phyloP scores from a whole-genome alignment of 345 rosid species.

The Euphorbia pulcherrima region DNA sequence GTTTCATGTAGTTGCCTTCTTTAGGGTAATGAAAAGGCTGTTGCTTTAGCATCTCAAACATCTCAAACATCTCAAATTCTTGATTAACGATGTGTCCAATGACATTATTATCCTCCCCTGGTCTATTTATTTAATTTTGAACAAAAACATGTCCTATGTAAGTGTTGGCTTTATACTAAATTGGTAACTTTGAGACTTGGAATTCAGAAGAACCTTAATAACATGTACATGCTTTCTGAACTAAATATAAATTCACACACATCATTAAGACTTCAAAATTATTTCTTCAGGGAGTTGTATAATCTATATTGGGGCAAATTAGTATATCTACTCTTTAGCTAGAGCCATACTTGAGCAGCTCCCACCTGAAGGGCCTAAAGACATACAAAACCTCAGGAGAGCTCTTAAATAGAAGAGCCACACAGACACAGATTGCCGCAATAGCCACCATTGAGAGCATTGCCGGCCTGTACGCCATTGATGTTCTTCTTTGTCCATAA shows the following conservation, averaged over 20 bases:
- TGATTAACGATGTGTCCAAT: not conserved
- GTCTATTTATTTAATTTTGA: too few species aligned
- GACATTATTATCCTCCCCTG: not conserved
- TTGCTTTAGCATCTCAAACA: constrained; percentile 50
- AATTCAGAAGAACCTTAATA: not conserved
- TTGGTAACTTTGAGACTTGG: not conserved
- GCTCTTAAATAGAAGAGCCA: constrained; percentile 91
- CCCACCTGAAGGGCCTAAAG: constrained; percentile 97
- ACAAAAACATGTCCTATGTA: too few species aligned
- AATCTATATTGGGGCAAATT: constrained; percentile 4
- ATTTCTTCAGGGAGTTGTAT: not conserved
- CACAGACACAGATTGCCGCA: constrained; percentile 94
- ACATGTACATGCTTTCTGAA: constrained; percentile 5
- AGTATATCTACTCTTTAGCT: constrained; percentile 33
- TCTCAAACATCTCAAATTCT: constrained; percentile 8
- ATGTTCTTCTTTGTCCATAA: constrained; percentile 41
- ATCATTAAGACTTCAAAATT: not conserved
- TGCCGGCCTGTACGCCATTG: constrained; percentile 84
- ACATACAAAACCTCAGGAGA: constrained; percentile 78
- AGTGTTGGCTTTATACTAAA: too few species aligned
- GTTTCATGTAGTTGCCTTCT: constrained; percentile 80
- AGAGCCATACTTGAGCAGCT: constrained; percentile 69
- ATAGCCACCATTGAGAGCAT: constrained; percentile 92
- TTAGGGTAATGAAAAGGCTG: constrained; percentile 75
- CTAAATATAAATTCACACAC: constrained; percentile 15